Conservation (phyloP, 176 grass and related monocot species). For the Panicum miliaceum region DNA sequence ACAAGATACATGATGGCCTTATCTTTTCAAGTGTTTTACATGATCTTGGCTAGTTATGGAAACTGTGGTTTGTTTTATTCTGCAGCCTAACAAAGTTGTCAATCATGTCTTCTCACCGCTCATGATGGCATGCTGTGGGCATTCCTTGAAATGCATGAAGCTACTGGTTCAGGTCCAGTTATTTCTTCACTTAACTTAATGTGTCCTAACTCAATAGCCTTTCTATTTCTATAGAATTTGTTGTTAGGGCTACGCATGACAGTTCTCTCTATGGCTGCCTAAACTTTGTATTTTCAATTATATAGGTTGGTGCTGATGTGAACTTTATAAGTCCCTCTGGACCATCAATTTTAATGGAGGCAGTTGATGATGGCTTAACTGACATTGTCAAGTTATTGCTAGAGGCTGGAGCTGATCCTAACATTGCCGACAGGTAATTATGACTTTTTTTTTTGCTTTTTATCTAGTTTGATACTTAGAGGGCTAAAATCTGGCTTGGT, state of each 20-base stretch:
- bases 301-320: slow-evolving; percentile 57
- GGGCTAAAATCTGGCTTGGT: not conserved
- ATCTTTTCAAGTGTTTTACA: not conserved
- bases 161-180: slow-evolving; percentile 41
- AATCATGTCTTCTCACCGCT: slow-evolving; percentile 25
- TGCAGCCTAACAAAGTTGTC: slow-evolving; percentile 40
- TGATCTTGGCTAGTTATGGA: not conserved
- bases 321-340: slow-evolving; percentile 27
- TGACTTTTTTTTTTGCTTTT: too few relatives aligned
- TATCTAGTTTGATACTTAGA: not conserved
- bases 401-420: slow-evolving; percentile 43
- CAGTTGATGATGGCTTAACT: slow-evolving; percentile 29
- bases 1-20: not conserved
- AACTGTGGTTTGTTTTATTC: slow-evolving; percentile 6
- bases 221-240: not conserved
- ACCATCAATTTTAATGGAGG: slow-evolving; percentile 9
- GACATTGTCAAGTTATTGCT: slow-evolving; percentile 38
- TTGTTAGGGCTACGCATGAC: not conserved
- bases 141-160: slow-evolving; percentile 39
- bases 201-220: not conserved
- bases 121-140: slow-evolving; percentile 30
- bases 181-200: not conserved
- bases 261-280: not conserved
- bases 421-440: not conserved
- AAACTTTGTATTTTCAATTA: not conserved